Evolutionary conservation across 208 protist species (phyloP).

Genomic region (Wallacemonas sp.): DNA sequence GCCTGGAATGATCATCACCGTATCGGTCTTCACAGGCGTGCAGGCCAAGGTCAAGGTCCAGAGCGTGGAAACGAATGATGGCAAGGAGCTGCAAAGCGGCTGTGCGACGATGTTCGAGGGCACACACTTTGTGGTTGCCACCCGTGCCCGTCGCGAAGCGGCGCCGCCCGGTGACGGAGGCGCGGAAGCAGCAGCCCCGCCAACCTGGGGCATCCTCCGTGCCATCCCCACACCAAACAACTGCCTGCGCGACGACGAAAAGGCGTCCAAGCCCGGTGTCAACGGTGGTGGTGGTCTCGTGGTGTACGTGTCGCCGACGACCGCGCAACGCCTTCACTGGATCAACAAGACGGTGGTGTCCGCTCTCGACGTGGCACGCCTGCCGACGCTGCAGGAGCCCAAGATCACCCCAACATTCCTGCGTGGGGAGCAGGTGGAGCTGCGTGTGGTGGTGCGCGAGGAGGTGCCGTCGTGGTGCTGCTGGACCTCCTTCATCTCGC

Average conservation of each 20-base stretch:
- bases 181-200: background rate
- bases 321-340: conserved; percentile 26
- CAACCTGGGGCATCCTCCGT: conserved; percentile 63
- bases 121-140: conserved; percentile 84
- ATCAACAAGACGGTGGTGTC: conserved; percentile 22
- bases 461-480: conserved; percentile 6
- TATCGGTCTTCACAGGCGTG: conserved; percentile 64
- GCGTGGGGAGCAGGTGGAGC: conserved; percentile 41
- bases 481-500: conserved; percentile 22
- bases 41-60: conserved; percentile 66
- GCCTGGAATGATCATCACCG: conserved; percentile 68
- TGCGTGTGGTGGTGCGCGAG: conserved; percentile 26
- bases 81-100: conserved; percentile 31
- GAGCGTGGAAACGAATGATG: conserved; percentile 54
- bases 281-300: background rate
- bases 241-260: too few species aligned
- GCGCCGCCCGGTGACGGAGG: background rate
- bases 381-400: conserved; percentile 49
- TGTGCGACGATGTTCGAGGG: conserved; percentile 83
- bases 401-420: conserved; percentile 72
- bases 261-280: background rate
- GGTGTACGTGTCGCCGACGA: conserved; percentile 14
- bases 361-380: conserved; percentile 56
- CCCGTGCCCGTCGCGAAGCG: conserved; percentile 43
- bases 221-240: conserved; percentile 20